Conservation (phyloP, 495 filamentous ascomycete genomes). For the Hypoxylon lienhwacheense region DNA sequence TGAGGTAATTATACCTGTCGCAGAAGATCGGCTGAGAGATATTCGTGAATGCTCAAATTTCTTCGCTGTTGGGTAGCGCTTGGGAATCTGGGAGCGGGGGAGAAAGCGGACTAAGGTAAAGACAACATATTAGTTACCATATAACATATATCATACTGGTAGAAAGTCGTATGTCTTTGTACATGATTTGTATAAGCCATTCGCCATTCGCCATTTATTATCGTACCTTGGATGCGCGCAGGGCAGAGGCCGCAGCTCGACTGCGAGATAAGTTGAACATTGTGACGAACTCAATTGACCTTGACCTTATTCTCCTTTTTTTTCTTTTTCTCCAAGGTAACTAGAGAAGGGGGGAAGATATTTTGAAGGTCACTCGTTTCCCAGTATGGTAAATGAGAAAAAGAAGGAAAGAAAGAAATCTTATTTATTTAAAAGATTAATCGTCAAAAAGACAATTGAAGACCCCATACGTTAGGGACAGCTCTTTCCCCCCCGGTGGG, state of each 20-base stretch:
- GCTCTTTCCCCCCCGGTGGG: constrained; percentile 28
- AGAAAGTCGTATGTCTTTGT: no score
- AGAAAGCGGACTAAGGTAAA: constrained; percentile 34
- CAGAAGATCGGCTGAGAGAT: constrained; percentile 87
- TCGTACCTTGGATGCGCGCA: constrained; percentile 52
- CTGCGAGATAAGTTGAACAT: constrained; percentile 55
- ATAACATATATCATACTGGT: neutral
- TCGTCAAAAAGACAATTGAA: constrained; percentile 31
- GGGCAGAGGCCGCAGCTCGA: constrained; percentile 52
- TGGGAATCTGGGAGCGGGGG: constrained; percentile 49
- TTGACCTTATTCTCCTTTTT: constrained; percentile 9
- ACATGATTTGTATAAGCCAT: constrained; percentile 8
- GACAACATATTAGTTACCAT: constrained; percentile 5
- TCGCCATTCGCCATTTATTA: no score
- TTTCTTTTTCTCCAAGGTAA: no score
- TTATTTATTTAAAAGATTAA: constrained; percentile 2
- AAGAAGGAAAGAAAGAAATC: constrained; percentile 26
- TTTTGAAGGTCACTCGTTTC: constrained; percentile 14
- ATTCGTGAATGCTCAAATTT: constrained; percentile 94
- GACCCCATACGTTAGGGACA: constrained; percentile 24
- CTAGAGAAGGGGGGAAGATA: no score
- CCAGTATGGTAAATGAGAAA: constrained; percentile 11
- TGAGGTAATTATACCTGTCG: constrained; percentile 63
- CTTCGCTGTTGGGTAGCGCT: constrained; percentile 68
- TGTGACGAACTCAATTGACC: constrained; percentile 25